Conservation (phyloP, 495 filamentous ascomycete species). For the Lineolata rhizophorae region DNA sequence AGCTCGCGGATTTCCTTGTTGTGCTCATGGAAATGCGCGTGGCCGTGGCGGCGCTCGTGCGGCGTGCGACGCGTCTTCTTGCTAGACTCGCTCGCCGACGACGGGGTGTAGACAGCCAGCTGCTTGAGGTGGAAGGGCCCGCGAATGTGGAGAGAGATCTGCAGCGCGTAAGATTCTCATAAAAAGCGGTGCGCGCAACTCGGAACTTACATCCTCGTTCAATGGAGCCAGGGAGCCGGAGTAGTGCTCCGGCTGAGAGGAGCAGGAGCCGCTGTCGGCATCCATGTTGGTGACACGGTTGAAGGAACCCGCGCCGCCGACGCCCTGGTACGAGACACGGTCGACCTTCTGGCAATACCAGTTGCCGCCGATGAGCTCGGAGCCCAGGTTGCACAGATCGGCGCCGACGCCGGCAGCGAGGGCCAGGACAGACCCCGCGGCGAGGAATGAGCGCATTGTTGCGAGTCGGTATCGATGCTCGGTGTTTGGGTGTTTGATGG, state of each 20-base stretch:
- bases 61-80: conserved; percentile 6
- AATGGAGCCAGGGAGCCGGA: conserved; percentile 38
- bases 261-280: conserved; percentile 28
- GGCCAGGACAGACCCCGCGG: conserved; percentile 6
- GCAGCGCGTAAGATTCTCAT: background rate
- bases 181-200: background rate
- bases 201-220: conserved; percentile 35
- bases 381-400: conserved; percentile 10
- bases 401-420: conserved; percentile 7
- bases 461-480: background rate
- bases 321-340: conserved; percentile 34
- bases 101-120: conserved; percentile 37
- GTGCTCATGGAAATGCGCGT: conserved; percentile 17
- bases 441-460: conserved; percentile 7
- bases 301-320: conserved; percentile 35
- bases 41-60: conserved; percentile 18
- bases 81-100: too few species aligned
- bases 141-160: conserved; percentile 50
- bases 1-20: conserved; percentile 6
- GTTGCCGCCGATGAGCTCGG: conserved; percentile 16
- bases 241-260: conserved; percentile 21
- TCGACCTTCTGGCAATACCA: conserved; percentile 37
- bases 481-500: background rate
- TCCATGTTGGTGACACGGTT: conserved; percentile 36
- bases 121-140: conserved; percentile 40